A percentile compares a stretch with the other conserved stretches of the same genome.
Evolutionary conservation across 768 basidiomycete genomes (phyloP).

Genomic region (Termitomyces heimii): DNA sequence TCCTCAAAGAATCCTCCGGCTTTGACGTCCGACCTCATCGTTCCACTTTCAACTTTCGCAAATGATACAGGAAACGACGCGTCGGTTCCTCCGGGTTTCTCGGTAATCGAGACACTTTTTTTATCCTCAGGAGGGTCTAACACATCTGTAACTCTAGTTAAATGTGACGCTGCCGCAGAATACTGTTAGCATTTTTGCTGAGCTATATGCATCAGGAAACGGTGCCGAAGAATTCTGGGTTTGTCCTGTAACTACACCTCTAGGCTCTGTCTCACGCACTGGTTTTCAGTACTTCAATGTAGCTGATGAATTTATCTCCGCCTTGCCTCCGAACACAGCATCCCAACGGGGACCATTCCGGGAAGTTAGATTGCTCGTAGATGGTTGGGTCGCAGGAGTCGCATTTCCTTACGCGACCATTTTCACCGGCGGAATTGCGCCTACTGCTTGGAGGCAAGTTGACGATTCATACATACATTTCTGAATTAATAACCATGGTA

Average conservation of each 20-base stretch:
- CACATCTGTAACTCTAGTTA: slow-evolving; percentile 29
- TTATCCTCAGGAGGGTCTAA: background rate
- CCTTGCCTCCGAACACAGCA: slow-evolving; percentile 40
- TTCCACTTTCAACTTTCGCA: slow-evolving; percentile 62
- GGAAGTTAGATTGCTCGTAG: slow-evolving; percentile 42
- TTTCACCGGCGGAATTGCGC: slow-evolving; percentile 73
- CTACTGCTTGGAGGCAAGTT: slow-evolving; percentile 57
- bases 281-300: slow-evolving; percentile 57
- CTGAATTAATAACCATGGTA: slow-evolving; percentile 12
- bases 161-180: slow-evolving; percentile 68
- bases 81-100: slow-evolving; percentile 69
- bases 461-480: background rate
- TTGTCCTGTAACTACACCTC: background rate
- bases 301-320: slow-evolving; percentile 49
- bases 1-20: slow-evolving; percentile 50
- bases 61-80: slow-evolving; percentile 61
- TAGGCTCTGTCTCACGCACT: background rate
- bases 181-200: slow-evolving; percentile 59
- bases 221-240: slow-evolving; percentile 72
- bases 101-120: slow-evolving; percentile 31
- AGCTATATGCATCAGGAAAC: slow-evolving; percentile 62
- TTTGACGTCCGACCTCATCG: slow-evolving; percentile 52
- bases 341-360: slow-evolving; percentile 42
- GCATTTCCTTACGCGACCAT: slow-evolving; percentile 52
- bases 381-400: slow-evolving; percentile 38